phyloP scores from a whole-genome alignment of 2,329 filamentous ascomycete genomes.

The Talaromyces pinophilus region DNA sequence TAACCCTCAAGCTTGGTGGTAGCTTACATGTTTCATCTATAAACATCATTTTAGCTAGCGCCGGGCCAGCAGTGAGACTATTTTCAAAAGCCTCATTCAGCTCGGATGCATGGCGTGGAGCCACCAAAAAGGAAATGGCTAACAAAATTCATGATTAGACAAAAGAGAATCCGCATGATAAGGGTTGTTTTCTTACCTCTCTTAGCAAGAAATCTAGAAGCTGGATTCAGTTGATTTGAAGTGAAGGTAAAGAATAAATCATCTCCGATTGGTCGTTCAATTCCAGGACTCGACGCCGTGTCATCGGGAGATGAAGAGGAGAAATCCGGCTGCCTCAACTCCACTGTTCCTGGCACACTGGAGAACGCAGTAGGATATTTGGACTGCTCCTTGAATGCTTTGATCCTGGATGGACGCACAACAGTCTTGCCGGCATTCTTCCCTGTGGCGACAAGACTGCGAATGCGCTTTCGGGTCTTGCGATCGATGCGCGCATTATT shows the following conservation, averaged over 20 bases:
- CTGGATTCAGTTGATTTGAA: slow-evolving; percentile 5
- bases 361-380: background rate
- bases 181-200: slow-evolving; percentile 8
- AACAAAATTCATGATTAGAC: background rate
- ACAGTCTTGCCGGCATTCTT: slow-evolving; percentile 23
- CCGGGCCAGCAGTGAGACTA: background rate
- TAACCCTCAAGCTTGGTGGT: background rate
- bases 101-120: slow-evolving; percentile 15
- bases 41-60: slow-evolving; percentile 20
- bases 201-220: slow-evolving; percentile 14
- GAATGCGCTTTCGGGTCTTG: slow-evolving; percentile 21
- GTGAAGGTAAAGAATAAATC: slow-evolving; percentile 9
- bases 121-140: slow-evolving; percentile 22
- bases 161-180: background rate
- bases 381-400: slow-evolving; percentile 5
- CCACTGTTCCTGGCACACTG: background rate
- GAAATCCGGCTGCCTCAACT: background rate
- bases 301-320: background rate
- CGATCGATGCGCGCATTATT: slow-evolving; percentile 16
- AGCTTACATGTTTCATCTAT: slow-evolving; percentile 21
- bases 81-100: slow-evolving; percentile 16
- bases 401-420: slow-evolving; percentile 20
- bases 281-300: background rate
- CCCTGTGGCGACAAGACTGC: slow-evolving; percentile 19
- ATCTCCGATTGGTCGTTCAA: slow-evolving; percentile 20